These are phyloP conservation scores for Aspergillus asperescens DNA, from an alignment of 495 filamentous ascomycete species.

Conservation along the genomic window DNA sequence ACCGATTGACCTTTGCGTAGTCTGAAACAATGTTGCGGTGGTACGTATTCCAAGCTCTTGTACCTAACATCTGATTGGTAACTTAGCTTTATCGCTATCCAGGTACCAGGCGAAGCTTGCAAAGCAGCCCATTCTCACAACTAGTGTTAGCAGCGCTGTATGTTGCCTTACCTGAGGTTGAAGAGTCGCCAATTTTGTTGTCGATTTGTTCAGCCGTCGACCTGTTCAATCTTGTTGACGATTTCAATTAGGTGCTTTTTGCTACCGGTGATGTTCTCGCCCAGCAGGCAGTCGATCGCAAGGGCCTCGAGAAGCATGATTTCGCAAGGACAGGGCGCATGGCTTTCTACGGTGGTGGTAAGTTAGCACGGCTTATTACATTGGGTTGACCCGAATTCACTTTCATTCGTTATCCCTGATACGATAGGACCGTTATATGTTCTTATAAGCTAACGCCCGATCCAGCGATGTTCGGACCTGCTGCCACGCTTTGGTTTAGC, in stretches of 20 bases:
- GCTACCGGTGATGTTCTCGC: slow-evolving; percentile 85
- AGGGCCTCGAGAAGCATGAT: slow-evolving; percentile 75
- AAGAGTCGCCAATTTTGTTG: background rate
- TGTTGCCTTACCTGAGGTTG: slow-evolving; percentile 17
- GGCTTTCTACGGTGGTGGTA: slow-evolving; percentile 88
- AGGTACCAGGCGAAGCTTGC: slow-evolving; percentile 89
- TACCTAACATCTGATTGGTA: background rate
- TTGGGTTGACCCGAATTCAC: background rate
- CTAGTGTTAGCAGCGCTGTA: slow-evolving; percentile 77
- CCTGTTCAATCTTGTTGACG: background rate
- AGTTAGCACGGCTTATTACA: background rate
- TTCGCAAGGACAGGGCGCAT: slow-evolving; percentile 77
- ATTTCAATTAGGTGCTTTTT: slow-evolving; percentile 64
- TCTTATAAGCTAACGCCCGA: slow-evolving; percentile 8
- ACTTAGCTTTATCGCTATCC: slow-evolving; percentile 17
- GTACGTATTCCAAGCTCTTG: slow-evolving; percentile 21
- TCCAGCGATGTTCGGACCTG: slow-evolving; percentile 82
- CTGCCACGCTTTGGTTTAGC: slow-evolving; percentile 82
- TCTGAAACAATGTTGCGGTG: slow-evolving; percentile 41
- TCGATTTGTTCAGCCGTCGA: background rate
- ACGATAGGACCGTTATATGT: too few species aligned
- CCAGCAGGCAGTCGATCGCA: slow-evolving; percentile 88
- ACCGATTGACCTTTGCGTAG: background rate
- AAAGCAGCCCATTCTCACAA: slow-evolving; percentile 77
- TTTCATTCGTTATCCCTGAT: background rate